Percentiles rank a stretch among this genome's conserved stretches.
Conservation (phyloP, 1,139 yeast species). For the Taiozyma sp. region DNA sequence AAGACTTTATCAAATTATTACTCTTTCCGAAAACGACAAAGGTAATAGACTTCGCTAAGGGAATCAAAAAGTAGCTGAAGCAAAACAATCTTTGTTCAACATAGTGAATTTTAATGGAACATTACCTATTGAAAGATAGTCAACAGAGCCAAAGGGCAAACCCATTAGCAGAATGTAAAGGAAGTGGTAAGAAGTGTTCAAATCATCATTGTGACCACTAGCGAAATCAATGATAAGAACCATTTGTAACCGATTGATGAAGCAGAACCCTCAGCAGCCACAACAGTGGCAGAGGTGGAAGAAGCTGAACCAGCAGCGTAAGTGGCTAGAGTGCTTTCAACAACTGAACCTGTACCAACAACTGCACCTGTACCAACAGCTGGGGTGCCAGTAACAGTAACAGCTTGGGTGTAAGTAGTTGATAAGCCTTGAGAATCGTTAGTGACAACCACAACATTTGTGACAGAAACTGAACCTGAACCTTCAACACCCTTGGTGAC, state of each 20-base stretch:
- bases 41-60: background rate
- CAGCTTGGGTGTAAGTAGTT: background rate
- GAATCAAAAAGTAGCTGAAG: background rate
- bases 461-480: background rate
- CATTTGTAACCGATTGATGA: background rate
- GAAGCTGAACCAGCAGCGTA: background rate
- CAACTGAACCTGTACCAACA: background rate
- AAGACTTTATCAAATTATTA: too few species aligned
- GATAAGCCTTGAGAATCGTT: background rate
- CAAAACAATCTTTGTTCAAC: background rate
- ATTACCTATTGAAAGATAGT: background rate
- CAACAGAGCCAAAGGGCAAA: background rate
- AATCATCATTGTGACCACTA: conserved; percentile 2
- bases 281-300: background rate
- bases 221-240: background rate
- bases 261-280: background rate
- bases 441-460: background rate
- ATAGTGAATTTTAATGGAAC: background rate
- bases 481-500: background rate
- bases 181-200: background rate
- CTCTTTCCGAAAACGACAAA: background rate
- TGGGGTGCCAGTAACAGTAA: background rate
- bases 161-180: background rate
- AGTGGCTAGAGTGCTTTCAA: background rate
- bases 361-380: background rate